Conservation (phyloP, 108 stramenopile species). For the Cylindrotheca closterium region DNA sequence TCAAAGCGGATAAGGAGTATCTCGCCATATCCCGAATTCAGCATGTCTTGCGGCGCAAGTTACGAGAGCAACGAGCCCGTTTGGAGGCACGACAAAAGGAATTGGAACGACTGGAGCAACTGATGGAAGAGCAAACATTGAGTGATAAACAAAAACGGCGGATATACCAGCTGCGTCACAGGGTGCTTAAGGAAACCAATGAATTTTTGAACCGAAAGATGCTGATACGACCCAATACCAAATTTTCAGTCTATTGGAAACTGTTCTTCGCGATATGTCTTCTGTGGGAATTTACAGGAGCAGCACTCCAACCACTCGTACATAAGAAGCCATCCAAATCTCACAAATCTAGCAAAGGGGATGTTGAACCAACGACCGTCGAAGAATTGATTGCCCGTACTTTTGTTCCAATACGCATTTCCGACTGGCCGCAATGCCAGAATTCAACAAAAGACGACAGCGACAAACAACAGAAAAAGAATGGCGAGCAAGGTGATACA, state of each 20-base stretch:
- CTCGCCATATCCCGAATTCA: slow-evolving; percentile 39
- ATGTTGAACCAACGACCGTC: slow-evolving; percentile 4
- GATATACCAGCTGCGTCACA: slow-evolving; percentile 52
- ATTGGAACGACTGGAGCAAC: slow-evolving; percentile 21
- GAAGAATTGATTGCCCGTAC: slow-evolving; percentile 14
- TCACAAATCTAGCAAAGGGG: neutral
- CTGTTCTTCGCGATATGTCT: slow-evolving; percentile 53
- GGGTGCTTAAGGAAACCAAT: slow-evolving; percentile 34
- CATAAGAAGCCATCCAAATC: slow-evolving; percentile 30
- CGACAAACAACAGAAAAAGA: neutral
- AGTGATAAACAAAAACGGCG: slow-evolving; percentile 30
- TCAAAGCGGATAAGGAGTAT: slow-evolving; percentile 15
- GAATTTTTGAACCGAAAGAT: slow-evolving; percentile 39
- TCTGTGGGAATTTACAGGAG: slow-evolving; percentile 49
- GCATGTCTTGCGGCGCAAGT: slow-evolving; percentile 10
- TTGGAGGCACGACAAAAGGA: slow-evolving; percentile 20
- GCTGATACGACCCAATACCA: slow-evolving; percentile 68
- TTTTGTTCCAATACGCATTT: slow-evolving; percentile 17
- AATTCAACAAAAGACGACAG: neutral
- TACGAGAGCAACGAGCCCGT: slow-evolving; percentile 12
- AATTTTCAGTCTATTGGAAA: slow-evolving; percentile 76
- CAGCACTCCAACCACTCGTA: slow-evolving; percentile 51
- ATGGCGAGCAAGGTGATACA: neutral
- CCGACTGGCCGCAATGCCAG: slow-evolving; percentile 15
- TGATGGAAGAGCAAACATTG: slow-evolving; percentile 11